Percentiles rank a stretch among this genome's conserved stretches.
Evolutionary conservation across 2,329 filamentous ascomycete species (phyloP).

Genomic region (Aspergillus tamarii): DNA sequence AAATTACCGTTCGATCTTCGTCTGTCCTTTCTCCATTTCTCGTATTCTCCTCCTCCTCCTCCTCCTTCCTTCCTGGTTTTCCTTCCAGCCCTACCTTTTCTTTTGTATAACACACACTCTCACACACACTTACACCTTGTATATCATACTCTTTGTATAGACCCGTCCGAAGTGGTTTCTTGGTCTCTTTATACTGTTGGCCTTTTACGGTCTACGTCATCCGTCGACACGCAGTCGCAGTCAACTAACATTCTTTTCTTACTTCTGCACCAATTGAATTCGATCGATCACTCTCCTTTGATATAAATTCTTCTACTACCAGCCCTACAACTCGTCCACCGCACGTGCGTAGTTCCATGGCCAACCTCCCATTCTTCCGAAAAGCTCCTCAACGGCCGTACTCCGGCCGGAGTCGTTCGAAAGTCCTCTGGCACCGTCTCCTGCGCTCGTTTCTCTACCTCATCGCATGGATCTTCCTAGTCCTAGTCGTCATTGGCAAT

Average conservation of each 20-base stretch:
- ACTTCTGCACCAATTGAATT: neutral
- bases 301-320: no score
- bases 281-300: neutral
- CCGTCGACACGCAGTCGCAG: neutral
- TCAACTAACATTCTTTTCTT: no score
- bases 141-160: neutral
- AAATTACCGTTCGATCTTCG: no score
- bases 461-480: constrained; percentile 74
- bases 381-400: constrained; percentile 29
- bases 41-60: neutral
- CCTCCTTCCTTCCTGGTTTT: neutral
- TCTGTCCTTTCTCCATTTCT: neutral
- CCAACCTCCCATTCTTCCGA: constrained; percentile 32
- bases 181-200: neutral
- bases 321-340: no score
- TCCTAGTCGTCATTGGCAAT: constrained; percentile 80
- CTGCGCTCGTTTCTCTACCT: constrained; percentile 72
- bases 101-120: neutral
- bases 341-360: constrained; percentile 21
- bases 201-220: neutral
- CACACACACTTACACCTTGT: neutral
- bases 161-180: neutral
- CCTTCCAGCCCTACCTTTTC: neutral
- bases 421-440: constrained; percentile 61
- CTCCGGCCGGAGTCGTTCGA: constrained; percentile 34